These are phyloP conservation scores for Dothideomycetes sp. DNA, from an alignment of 2,329 filamentous ascomycete species.

Conservation along the genomic window DNA sequence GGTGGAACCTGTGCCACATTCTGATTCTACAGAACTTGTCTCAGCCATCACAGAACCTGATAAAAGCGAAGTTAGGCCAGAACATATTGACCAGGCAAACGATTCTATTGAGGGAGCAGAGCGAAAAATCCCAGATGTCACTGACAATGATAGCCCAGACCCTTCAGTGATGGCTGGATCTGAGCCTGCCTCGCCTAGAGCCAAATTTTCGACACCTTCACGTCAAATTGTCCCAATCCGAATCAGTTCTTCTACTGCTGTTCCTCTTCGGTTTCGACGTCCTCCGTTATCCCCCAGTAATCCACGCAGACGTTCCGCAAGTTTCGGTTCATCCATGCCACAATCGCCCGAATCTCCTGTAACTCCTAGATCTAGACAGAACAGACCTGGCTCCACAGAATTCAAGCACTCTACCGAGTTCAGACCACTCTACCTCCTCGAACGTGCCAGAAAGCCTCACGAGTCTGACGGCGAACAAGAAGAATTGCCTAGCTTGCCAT, in stretches of 20 bases:
- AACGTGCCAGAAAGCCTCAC: slow-evolving; percentile 47
- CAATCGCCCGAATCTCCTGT: slow-evolving; percentile 15
- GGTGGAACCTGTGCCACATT: no score
- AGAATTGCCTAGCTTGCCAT: slow-evolving; percentile 44
- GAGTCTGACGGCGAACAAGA: slow-evolving; percentile 27
- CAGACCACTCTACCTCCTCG: slow-evolving; percentile 73
- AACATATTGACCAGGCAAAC: no score
- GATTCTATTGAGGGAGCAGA: no score
- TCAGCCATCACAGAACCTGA: no score
- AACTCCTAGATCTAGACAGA: slow-evolving; percentile 14
- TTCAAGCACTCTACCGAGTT: slow-evolving; percentile 46
- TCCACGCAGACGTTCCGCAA: slow-evolving; percentile 22
- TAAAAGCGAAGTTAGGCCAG: no score
- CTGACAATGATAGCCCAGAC: no score
- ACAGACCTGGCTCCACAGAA: slow-evolving; percentile 16
- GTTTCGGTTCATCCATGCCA: slow-evolving; percentile 22
- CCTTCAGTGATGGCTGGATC: slow-evolving; percentile 27
- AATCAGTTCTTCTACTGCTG: slow-evolving; percentile 26
- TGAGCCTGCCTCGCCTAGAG: not conserved
- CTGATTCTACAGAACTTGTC: no score
- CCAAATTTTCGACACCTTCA: slow-evolving; percentile 12
- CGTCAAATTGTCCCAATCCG: slow-evolving; percentile 16
- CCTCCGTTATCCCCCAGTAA: slow-evolving; percentile 21
- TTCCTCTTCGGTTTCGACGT: slow-evolving; percentile 28
- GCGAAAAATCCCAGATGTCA: no score